Conservation (phyloP, 495 filamentous ascomycete species). For the Haplographium delicatum region DNA sequence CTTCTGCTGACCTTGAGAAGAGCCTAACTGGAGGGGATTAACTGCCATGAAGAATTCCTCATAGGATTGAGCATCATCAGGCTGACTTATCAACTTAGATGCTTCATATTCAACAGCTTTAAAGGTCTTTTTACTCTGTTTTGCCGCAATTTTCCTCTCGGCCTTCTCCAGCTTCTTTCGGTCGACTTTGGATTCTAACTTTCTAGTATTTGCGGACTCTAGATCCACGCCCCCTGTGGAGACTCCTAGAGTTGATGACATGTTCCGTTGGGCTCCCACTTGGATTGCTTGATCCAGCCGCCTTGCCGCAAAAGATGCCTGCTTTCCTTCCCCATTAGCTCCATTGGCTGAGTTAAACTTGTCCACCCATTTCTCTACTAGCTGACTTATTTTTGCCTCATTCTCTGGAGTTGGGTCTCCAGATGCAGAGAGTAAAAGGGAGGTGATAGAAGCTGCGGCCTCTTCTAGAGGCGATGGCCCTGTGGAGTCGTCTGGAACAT, state of each 20-base stretch:
- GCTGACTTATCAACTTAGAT: constrained; percentile 78
- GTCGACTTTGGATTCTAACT: constrained; percentile 96
- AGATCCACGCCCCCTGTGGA: constrained; percentile 81
- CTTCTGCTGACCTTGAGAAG: constrained; percentile 61
- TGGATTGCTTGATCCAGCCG: constrained; percentile 93
- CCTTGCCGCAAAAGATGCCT: constrained; percentile 68
- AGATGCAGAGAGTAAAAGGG: constrained; percentile 85
- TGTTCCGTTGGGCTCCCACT: constrained; percentile 87
- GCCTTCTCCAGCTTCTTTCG: constrained; percentile 99
- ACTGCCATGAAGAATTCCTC: constrained; percentile 99
- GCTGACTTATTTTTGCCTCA: constrained; percentile 67
- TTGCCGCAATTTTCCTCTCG: constrained; percentile 94
- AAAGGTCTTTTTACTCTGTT: constrained; percentile 97
- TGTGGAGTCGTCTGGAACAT: constrained; percentile 67
- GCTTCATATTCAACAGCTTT: constrained; percentile 98
- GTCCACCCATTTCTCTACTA: constrained; percentile 89
- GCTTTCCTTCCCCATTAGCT: constrained; percentile 58
- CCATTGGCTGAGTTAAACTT: constrained; percentile 70
- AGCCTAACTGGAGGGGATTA: constrained; percentile 86
- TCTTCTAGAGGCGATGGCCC: constrained; percentile 72
- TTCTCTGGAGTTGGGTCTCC: constrained; percentile 66
- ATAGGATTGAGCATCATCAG: constrained; percentile 84
- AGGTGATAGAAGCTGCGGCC: constrained; percentile 76
- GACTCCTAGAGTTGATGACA: constrained; percentile 90
- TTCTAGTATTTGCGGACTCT: constrained; percentile 83